Evolutionary conservation across 73 alveolate species (phyloP), one percentile per base, ranked within the genome.

Genomic region (Loxodes magnus): DNA sequence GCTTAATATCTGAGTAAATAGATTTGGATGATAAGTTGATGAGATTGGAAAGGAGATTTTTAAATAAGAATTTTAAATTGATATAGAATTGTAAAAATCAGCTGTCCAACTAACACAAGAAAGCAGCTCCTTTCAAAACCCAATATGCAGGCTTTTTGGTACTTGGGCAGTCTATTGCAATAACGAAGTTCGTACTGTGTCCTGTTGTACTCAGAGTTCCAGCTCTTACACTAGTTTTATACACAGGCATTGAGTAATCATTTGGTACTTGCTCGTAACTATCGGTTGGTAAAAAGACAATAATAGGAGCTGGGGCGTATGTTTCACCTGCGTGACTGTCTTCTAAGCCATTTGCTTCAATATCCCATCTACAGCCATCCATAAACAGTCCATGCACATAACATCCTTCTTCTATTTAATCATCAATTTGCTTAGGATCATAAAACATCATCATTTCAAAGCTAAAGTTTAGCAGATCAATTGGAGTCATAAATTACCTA

Each of bases 341-440:
- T 21, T 78, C 86, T 17, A 91, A 42, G 46, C 51, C 29, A 34
- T 69, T 65, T 34, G 74, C 66, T 28, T 84, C 98, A 30, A 71
- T 43, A 69, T 93, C 93, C 99, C 99, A 96, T 49, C 99, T 93
- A 34, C 98, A 93, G 12, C 99, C 99, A 77, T 96, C 99, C 43
- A 94, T 65, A 90, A 82, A 96, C 22, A 96, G 91, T 15, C 99
- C 99, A 58, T 82, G 79, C 35, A 93, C 85, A 63, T 93, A 94
- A 4, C 90, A 93, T 5, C 99, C 99, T 44, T 91, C 99, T 29
- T 89, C 94, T 0, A 97, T 96, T 7, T 71, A 61, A 35, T 78
- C 64, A 9, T 90, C 67, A 88, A 64, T 43, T 74, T 69, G 6
- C 74, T 84, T 35, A 92, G 48, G 41, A 69, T 84, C 35, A 74